These are phyloP conservation scores for Pilobolus umbonatus DNA, from an alignment of 192 early-diverging fungal genomes.

Conservation along the genomic window DNA sequence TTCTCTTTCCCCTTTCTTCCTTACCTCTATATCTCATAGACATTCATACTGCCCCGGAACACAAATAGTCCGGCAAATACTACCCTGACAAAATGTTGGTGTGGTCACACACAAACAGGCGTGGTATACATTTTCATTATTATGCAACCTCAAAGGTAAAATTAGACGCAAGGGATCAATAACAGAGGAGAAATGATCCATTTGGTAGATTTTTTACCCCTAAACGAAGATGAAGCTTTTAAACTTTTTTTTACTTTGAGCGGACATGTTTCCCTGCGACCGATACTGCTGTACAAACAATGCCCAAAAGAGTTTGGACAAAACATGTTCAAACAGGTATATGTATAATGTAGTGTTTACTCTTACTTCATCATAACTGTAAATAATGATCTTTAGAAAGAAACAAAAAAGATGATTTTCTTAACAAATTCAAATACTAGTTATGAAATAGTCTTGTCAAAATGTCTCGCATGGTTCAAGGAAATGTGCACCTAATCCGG, in stretches of 20 bases:
- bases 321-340: neutral
- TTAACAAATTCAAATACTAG: neutral
- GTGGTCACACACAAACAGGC: no score
- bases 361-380: neutral
- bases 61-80: no score
- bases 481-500: no score
- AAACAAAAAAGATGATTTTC: no score
- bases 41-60: no score
- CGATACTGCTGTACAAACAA: constrained; percentile 1
- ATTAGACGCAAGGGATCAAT: neutral
- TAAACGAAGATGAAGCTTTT: constrained; percentile 1
- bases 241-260: constrained; percentile 2
- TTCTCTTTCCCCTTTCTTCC: no score
- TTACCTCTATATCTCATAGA: no score
- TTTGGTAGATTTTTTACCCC: neutral
- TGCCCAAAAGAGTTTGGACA: neutral
- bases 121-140: no score
- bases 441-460: neutral
- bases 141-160: constrained; percentile 3
- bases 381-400: neutral
- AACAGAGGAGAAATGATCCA: neutral
- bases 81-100: no score
- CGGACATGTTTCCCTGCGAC: constrained; percentile 3
- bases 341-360: neutral
- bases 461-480: no score